Evolutionary conservation across 2,329 filamentous ascomycete species (phyloP).

Genomic region (Dactylonectria estremocensis): DNA sequence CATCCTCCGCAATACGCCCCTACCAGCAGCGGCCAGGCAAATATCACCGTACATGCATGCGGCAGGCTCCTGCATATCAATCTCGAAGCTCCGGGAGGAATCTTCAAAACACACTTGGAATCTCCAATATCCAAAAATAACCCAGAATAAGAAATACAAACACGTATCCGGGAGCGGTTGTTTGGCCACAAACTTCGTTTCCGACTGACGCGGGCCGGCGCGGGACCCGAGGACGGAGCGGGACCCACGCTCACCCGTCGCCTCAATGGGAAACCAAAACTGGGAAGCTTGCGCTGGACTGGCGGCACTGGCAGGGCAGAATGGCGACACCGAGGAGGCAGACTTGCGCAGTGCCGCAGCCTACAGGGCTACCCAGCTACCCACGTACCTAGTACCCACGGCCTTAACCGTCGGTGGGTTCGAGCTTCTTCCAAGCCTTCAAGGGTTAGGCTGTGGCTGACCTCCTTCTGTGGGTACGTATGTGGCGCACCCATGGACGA

Average conservation of each 20-base stretch:
- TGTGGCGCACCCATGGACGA: conserved; percentile 31
- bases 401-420: conserved; percentile 4
- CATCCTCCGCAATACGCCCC: conserved; percentile 21
- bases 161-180: neutral
- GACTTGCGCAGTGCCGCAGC: conserved; percentile 1
- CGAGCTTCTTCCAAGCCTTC: neutral
- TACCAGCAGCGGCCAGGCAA: conserved; percentile 8
- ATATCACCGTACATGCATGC: conserved; percentile 6
- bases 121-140: conserved; percentile 25
- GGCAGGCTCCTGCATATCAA: conserved; percentile 9
- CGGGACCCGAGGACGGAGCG: conserved; percentile 34
- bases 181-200: conserved; percentile 11
- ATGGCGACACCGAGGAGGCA: conserved; percentile 28
- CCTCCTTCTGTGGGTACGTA: conserved; percentile 22
- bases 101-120: conserved; percentile 5
- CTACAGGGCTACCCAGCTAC: too few relatives aligned
- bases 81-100: neutral
- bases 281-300: neutral
- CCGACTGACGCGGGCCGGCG: conserved; percentile 32
- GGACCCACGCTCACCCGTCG: conserved; percentile 37
- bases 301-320: conserved; percentile 24
- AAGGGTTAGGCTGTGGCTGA: conserved; percentile 23
- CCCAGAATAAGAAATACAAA: conserved; percentile 2
- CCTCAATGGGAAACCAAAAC: conserved; percentile 1
- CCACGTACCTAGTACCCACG: too few relatives aligned